Percentiles rank a stretch among this genome's conserved stretches.
Evolutionary conservation across 208 protist genomes (phyloP).

Genomic region (Phytomonas sp.): DNA sequence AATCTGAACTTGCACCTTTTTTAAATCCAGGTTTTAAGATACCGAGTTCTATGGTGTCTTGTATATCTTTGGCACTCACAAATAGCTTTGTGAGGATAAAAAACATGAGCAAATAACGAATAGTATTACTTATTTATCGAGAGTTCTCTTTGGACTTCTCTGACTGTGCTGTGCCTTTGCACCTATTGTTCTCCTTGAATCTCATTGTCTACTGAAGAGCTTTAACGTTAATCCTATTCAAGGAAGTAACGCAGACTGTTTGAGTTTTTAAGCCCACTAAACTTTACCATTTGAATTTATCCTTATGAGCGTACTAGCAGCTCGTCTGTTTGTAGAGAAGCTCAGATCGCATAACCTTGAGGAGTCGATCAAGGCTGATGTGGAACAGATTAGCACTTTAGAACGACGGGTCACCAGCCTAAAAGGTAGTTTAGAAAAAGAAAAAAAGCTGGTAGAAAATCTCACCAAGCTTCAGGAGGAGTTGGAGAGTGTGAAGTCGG

Average conservation of each 20-base stretch:
- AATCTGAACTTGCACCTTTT: no score
- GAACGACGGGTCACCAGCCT: not conserved
- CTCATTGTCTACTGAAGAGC: not conserved
- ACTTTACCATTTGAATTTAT: not conserved
- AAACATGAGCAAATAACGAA: no score
- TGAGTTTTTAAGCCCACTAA: not conserved
- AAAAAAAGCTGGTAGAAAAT: constrained; percentile 22
- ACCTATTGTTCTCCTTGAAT: not conserved
- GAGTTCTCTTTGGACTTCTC: not conserved
- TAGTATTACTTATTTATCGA: not conserved
- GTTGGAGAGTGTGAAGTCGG: constrained; percentile 26
- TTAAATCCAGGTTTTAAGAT: no score
- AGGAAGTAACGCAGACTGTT: not conserved
- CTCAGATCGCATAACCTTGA: not conserved
- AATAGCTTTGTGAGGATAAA: no score
- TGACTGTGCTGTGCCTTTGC: not conserved
- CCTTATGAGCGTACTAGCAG: not conserved
- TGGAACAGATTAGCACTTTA: not conserved
- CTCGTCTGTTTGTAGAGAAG: not conserved
- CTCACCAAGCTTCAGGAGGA: constrained; percentile 26
- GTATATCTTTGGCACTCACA: not conserved
- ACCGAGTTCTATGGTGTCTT: no score
- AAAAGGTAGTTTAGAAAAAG: constrained; percentile 20
- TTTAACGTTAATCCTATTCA: not conserved
- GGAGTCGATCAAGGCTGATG: not conserved